Evolutionary conservation across 495 filamentous ascomycete genomes (phyloP), one percentile per base, ranked within the genome.

Genomic region (Penicillium macrosclerotiorum): DNA sequence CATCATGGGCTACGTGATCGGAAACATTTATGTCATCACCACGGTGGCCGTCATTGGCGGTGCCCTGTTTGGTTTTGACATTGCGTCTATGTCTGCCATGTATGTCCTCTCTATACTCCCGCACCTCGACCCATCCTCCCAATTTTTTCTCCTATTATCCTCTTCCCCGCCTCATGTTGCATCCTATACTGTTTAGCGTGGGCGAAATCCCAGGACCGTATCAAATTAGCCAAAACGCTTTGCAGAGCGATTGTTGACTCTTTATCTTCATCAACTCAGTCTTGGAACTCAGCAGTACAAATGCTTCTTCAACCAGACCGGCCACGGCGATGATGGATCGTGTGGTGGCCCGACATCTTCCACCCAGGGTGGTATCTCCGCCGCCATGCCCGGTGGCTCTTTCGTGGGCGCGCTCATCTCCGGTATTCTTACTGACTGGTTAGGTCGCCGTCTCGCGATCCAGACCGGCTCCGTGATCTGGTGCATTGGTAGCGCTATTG

Each of bases 31-130:
- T 43, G 34, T 60, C 27, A 62, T 62, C 47, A 60, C 59, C 44
- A 49, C 56, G 26, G 59, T 62, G 47, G 56, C 59, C 52, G 56
- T 62, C 47, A 60, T 63, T 14, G 80, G 82, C 62, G 82, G 82
- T 45, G 80, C 76, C 25, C 71, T 85, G 24, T 88, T 88, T 60
- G 84, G 84, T 58, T 88, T 86, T 65, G 84, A 88, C 61, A 87
- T 88, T 57, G 77, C 74, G 26, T 81, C 76, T 30, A 85, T 88
- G 83, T 78, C 76, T 40, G 84, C 82, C 41, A 82, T 86, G 52
- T 65, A 84, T 17, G 83, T 39, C 9, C 27, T 3, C n/a, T 14
- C 19, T 20, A 8, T 8, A 16, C 4, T 16, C 12, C 19, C 13
- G 2, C 12, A 2, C n/a, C n/a, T n/a, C n/a, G n/a, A n/a, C n/a